Base-by-base conservation (phyloP, 805 yeast genomes). In the Saccharomycopsis vini region DNA sequence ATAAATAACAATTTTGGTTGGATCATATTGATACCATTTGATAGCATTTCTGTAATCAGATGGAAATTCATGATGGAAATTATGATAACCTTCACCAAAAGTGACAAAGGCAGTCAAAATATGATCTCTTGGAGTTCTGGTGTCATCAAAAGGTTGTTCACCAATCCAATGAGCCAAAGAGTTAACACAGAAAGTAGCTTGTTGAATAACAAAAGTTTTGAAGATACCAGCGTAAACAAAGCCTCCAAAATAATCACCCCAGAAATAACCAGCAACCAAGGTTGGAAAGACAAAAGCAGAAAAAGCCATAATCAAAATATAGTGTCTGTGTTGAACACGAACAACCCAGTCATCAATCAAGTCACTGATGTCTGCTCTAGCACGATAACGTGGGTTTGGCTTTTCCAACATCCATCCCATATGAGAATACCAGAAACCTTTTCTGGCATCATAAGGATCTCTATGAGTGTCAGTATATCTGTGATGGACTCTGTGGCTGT, bases 1-100 rank as follows among this genome's bases (percentile, higher is more conserved):
- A 62, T 69, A 82, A 54, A 83, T 81, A 42, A 72, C 54, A 39
- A 75, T 56, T 64, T 83, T 83, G 40, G 92, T 82, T 53, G 94
- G 94, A 61, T 84, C 94, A 59, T 77, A 83, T 70, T 83, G 90
- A 69, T 79, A 83, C 92, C 92, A 83, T 60, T 77, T 80, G 59
- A 83, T 71, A 30, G 92, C 92, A 59, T 83, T 83, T 73, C 94
- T 77, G 73, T 83, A 84, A 66, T 84, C 94, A 16, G 85, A 74
- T 56, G 94, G 92, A 73, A 83, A 84, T 68, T 83, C 94, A 62
- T 84, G 94, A 63, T 84, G 94, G 77, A 83, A 84, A 66, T 84
- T 84, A 59, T 84, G 92, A 70, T 83, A 82, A 51, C 94, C 94
- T 66, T 84, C 94, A 63, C 94, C 94, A 57, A 83, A 82, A 0